Conservation (phyloP, 257 asterid genomes). For the Hygrophila difformis region DNA sequence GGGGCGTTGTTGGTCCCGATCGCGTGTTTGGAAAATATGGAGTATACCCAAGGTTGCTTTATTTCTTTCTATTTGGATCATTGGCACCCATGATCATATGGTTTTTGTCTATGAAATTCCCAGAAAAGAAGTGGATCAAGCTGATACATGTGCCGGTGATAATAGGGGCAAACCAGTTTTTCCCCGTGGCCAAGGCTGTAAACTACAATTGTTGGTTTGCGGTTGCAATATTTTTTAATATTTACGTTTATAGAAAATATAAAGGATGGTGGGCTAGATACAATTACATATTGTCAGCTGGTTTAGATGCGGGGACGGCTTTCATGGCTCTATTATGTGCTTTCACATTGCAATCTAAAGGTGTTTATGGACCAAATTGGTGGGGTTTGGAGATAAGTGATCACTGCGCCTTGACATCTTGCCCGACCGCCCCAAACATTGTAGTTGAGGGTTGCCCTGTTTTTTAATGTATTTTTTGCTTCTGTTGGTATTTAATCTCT, state of each 20-base stretch:
- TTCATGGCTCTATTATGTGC: slow-evolving; percentile 57
- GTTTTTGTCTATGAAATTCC: slow-evolving; percentile 39
- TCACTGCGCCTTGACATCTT: slow-evolving; percentile 54
- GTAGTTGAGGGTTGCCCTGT: slow-evolving; percentile 47
- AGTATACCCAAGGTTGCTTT: slow-evolving; percentile 43
- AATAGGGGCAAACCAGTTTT: slow-evolving; percentile 34
- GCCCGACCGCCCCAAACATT: slow-evolving; percentile 60
- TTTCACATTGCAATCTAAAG: slow-evolving; percentile 35
- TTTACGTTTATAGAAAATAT: slow-evolving; percentile 35
- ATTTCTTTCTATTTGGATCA: slow-evolving; percentile 56
- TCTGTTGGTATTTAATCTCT: too few species aligned
- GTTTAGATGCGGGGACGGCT: slow-evolving; percentile 65
- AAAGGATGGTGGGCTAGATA: slow-evolving; percentile 83
- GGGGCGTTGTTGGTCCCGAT: slow-evolving; percentile 71
- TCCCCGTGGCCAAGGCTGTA: slow-evolving; percentile 52
- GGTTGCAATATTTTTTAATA: slow-evolving; percentile 46
- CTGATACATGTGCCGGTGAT: slow-evolving; percentile 43
- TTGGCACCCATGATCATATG: slow-evolving; percentile 50
- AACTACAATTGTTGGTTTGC: slow-evolving; percentile 48
- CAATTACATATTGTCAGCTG: slow-evolving; percentile 56
- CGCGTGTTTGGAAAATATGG: slow-evolving; percentile 67
- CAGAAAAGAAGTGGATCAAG: slow-evolving; percentile 51
- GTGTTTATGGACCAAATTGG: slow-evolving; percentile 46
- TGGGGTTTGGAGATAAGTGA: slow-evolving; percentile 61
- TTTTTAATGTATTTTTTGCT: background rate